A percentile compares a stretch with the other conserved stretches of the same genome.
These are phyloP conservation scores for Streptanthus diversifolius DNA, from an alignment of 345 rosid genomes.

Conservation along the genomic window DNA sequence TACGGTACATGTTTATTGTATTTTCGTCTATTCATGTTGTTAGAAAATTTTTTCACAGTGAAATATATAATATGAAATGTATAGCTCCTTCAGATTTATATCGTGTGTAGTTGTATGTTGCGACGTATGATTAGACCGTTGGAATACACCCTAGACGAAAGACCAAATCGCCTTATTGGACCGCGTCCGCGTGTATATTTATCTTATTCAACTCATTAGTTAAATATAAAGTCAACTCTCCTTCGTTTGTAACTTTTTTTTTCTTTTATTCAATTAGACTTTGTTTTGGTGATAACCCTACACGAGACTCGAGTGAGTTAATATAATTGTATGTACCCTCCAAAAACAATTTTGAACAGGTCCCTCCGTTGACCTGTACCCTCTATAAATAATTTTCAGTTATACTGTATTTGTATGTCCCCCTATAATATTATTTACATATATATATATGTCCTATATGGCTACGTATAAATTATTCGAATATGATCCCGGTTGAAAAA, in stretches of 20 bases:
- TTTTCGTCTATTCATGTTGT: not conserved
- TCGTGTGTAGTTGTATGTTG: constrained; percentile 19
- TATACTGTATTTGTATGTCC: no score
- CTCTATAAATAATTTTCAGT: no score
- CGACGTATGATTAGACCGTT: constrained; percentile 3
- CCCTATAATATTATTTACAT: not conserved
- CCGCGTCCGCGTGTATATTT: constrained; percentile 5
- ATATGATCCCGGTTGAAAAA: not conserved
- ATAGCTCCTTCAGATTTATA: not conserved
- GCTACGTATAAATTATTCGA: not conserved
- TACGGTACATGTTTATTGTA: not conserved
- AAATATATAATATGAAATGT: not conserved
- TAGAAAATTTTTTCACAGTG: not conserved
- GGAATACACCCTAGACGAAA: constrained; percentile 7
- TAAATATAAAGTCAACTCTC: constrained; percentile 3
- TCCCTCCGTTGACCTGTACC: not conserved
- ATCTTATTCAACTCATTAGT: not conserved
- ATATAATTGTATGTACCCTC: not conserved
- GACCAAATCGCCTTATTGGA: constrained; percentile 29
- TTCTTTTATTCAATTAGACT: not conserved
- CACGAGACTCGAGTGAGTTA: constrained; percentile 6
- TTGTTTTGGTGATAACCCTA: not conserved
- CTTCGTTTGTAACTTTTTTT: not conserved
- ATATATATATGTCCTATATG: not conserved
- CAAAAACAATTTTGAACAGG: not conserved